Conservation (phyloP, 305 asterid species). For the Fraxinus dipetala region DNA sequence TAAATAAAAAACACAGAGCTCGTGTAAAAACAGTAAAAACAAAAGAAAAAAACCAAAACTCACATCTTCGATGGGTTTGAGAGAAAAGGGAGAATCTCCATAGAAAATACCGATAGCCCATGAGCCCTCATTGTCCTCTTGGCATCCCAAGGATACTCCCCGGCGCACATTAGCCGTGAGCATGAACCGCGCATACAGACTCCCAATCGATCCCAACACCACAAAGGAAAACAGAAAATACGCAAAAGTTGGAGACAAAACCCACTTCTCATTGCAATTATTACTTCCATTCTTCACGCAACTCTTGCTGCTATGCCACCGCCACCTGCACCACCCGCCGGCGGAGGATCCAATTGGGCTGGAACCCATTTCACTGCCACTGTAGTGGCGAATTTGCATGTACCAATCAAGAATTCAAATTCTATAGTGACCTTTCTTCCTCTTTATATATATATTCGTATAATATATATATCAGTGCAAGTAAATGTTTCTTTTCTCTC, state of each 20-base stretch:
- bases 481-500: neutral
- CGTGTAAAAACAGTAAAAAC: neutral
- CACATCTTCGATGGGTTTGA: constrained; percentile 83
- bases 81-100: constrained; percentile 94
- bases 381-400: neutral
- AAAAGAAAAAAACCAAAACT: constrained; percentile 4
- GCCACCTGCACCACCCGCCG: constrained; percentile 38
- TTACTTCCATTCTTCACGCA: constrained; percentile 23
- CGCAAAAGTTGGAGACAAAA: constrained; percentile 48
- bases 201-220: constrained; percentile 56
- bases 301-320: constrained; percentile 14
- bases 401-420: neutral
- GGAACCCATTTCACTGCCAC: constrained; percentile 42
- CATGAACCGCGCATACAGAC: constrained; percentile 53
- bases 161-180: constrained; percentile 56
- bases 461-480: neutral
- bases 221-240: constrained; percentile 57
- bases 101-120: constrained; percentile 86
- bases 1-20: neutral
- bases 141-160: constrained; percentile 50
- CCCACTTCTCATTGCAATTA: constrained; percentile 31
- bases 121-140: constrained; percentile 81
- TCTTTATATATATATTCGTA: neutral
- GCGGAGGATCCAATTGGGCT: constrained; percentile 33
- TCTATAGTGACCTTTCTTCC: neutral